These are phyloP conservation scores for Suhomyces sp. DNA, from an alignment of 805 yeast genomes.

Conservation along the genomic window DNA sequence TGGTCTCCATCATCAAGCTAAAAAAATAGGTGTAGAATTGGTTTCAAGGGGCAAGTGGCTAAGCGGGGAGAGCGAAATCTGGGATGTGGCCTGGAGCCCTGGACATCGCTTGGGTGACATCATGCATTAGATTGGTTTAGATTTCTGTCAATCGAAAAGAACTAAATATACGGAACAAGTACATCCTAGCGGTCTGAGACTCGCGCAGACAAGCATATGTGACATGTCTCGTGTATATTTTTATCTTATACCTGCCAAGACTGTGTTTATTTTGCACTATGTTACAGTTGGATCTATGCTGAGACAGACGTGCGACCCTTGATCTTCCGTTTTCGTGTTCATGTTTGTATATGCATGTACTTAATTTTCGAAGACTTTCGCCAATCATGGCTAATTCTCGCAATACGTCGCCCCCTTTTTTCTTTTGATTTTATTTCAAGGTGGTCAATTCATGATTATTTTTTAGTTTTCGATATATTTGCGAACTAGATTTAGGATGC, in stretches of 20 bases:
- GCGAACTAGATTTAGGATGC: background rate
- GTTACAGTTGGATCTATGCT: background rate
- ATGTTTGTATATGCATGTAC: background rate
- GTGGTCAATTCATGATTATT: background rate
- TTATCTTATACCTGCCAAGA: background rate
- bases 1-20: background rate
- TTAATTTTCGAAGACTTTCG: background rate
- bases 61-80: background rate
- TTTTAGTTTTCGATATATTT: background rate
- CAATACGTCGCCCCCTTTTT: background rate
- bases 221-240: background rate
- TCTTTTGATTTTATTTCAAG: background rate
- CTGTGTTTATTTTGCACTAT: background rate
- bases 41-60: background rate
- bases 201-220: background rate
- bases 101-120: background rate
- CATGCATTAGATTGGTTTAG: background rate
- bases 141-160: background rate
- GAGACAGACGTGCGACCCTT: background rate
- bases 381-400: background rate
- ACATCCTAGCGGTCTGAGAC: background rate
- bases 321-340: background rate
- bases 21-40: background rate
- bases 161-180: background rate
- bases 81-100: background rate